These are phyloP conservation scores for Xylona heveae DNA, from an alignment of 495 filamentous ascomycete genomes.

Conservation along the genomic window DNA sequence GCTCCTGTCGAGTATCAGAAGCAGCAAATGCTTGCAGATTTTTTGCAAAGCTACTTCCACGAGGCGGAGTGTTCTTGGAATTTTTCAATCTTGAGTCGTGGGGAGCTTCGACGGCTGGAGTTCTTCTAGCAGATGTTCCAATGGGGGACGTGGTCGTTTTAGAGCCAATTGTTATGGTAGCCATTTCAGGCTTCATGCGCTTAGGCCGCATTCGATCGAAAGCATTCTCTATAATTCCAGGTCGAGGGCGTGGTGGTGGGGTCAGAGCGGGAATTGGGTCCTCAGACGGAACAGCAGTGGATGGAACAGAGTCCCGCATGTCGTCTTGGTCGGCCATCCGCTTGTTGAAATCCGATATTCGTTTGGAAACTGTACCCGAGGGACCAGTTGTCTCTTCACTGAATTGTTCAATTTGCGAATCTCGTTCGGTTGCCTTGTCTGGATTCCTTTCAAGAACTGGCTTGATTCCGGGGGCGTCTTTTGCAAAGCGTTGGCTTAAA, in stretches of 20 bases:
- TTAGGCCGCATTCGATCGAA: conserved; percentile 47
- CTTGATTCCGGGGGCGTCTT: neutral
- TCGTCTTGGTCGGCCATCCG: conserved; percentile 15
- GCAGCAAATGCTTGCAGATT: conserved; percentile 57
- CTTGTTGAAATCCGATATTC: conserved; percentile 20
- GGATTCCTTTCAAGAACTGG: conserved; percentile 1
- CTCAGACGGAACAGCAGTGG: conserved; percentile 4
- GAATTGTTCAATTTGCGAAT: too few species aligned
- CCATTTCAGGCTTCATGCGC: conserved; percentile 42
- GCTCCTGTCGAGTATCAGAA: conserved; percentile 36
- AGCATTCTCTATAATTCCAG: conserved; percentile 35
- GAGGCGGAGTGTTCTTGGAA: conserved; percentile 9
- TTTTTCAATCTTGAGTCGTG: conserved; percentile 6
- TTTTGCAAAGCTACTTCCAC: conserved; percentile 35
- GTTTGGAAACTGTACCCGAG: neutral
- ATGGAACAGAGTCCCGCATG: neutral
- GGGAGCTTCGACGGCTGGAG: conserved; percentile 13
- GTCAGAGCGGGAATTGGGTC: conserved; percentile 8
- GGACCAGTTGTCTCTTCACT: too few species aligned
- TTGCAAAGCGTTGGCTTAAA: neutral
- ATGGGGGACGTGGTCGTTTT: conserved; percentile 45
- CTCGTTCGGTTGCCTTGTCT: too few species aligned
- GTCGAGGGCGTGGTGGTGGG: conserved; percentile 12
- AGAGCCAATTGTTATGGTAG: conserved; percentile 77
- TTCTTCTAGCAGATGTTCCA: conserved; percentile 25